Evolutionary conservation across 2,329 filamentous ascomycete genomes (phyloP).

Genomic region (Cordyceps javanica): DNA sequence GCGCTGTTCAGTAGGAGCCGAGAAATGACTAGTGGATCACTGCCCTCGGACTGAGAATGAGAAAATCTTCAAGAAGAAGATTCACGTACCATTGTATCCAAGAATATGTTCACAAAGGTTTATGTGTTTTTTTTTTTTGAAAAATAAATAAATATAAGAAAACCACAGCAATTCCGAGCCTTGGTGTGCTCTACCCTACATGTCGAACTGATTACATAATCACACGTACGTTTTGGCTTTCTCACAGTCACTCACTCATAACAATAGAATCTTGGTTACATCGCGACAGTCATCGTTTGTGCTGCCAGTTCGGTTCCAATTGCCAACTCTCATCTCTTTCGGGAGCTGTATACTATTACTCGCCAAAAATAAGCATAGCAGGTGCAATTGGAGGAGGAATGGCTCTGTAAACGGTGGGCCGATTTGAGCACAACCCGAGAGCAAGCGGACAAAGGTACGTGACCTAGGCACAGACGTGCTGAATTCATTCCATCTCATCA

Average conservation of each 20-base stretch:
- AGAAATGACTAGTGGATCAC: too few species aligned
- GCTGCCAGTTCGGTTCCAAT: neutral
- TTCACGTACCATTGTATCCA: too few species aligned
- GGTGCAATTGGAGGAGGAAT: neutral
- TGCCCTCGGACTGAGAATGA: too few species aligned
- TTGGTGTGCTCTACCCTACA: neutral
- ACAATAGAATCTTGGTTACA: neutral
- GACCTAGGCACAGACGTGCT: neutral
- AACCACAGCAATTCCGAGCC: neutral
- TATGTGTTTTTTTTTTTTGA: neutral
- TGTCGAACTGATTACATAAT: neutral
- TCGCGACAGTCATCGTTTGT: neutral
- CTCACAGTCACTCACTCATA: constrained; percentile 1
- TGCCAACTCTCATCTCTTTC: neutral
- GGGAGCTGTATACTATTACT: neutral
- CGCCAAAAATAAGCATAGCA: neutral
- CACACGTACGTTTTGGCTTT: neutral
- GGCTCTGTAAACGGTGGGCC: neutral
- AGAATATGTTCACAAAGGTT: too few species aligned
- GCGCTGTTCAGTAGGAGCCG: too few species aligned
- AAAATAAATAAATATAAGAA: neutral
- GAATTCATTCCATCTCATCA: neutral
- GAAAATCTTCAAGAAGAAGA: too few species aligned
- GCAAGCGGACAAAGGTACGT: constrained; percentile 1
- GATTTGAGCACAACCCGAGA: neutral